Base-by-base conservation (phyloP, 768 basidiomycete species). In the Boletellus emodensis region DNA sequence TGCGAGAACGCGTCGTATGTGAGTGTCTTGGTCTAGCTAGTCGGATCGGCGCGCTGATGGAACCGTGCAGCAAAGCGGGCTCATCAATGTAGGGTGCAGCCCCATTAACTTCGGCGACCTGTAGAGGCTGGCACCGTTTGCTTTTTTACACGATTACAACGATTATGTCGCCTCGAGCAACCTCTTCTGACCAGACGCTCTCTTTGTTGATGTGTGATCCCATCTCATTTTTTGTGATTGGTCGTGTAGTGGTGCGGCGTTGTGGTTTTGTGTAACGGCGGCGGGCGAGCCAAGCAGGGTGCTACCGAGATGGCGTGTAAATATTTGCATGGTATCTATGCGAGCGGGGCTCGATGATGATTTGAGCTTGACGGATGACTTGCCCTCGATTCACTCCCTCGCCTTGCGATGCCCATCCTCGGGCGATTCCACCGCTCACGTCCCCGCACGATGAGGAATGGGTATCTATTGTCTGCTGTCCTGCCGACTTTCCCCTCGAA, bases 401-500 rank as follows among this genome's bases (percentile, higher is more conserved):
- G 18, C 53, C 64, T 36, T 61, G 59, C 28, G 49, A 60, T 9
- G 22, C 11, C 7, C 41, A 42, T 14, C 13, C n/a, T 3, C 45
- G 38, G 6, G 9, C 47, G 15, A 46, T 50, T n/a, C 33, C 49
- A 2, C 38, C 46, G 8, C 40, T 62, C 41, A 17, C 12, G 3
- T 56, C 33, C 2, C 43, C 35, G 38, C 46, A 41, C 4, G 52
- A 51, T 3, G 63, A 56, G 17, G 20, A 38, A 24, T 68, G 66
- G 66, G 0, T 58, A 0, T 71, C 78, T 6, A 61, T 79, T 32
- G 56, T 78, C 26, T 47, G 57, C 14, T 80, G 77, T 48, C 64
- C 68, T 7, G 69, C 75, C 6, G 63, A 68, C 52, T 80, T 76
- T 60, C 62, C 77, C 1, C 46, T 65, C 28, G 69, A 75, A 30